Evolutionary conservation across 345 rosid species (phyloP).

Genomic region (Noccaea caerulescens): DNA sequence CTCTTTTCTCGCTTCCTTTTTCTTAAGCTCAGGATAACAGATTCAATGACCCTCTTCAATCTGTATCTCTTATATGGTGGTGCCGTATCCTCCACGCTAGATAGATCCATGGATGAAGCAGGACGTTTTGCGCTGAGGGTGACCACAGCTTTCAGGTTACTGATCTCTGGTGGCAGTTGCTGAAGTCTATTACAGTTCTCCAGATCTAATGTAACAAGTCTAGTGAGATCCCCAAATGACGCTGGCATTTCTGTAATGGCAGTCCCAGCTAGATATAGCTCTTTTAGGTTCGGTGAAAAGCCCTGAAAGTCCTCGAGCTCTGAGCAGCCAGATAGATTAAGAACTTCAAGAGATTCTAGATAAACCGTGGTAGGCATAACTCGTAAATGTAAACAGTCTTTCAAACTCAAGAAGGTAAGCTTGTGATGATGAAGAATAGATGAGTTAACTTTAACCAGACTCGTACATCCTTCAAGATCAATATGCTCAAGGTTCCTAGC

Average conservation of each 20-base stretch:
- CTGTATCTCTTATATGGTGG: slow-evolving; percentile 21
- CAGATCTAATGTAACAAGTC: slow-evolving; percentile 34
- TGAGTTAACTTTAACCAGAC: slow-evolving; percentile 18
- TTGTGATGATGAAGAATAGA: slow-evolving; percentile 28
- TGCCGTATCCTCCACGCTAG: slow-evolving; percentile 1
- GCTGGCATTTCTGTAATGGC: slow-evolving; percentile 5
- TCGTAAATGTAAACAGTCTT: slow-evolving; percentile 16
- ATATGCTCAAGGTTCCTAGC: slow-evolving; percentile 24
- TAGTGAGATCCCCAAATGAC: background rate
- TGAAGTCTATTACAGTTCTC: slow-evolving; percentile 29
- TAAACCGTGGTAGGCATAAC: slow-evolving; percentile 21
- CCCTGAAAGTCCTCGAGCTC: slow-evolving; percentile 13
- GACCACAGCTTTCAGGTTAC: background rate
- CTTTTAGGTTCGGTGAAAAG: slow-evolving; percentile 22
- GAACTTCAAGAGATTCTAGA: slow-evolving; percentile 24
- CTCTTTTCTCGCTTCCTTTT: slow-evolving; percentile 16
- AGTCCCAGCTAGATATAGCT: slow-evolving; percentile 27
- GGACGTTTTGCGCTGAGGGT: background rate
- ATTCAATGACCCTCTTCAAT: slow-evolving; percentile 9
- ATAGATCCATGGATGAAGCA: background rate
- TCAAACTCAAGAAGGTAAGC: slow-evolving; percentile 34
- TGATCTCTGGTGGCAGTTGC: background rate
- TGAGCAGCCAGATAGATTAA: slow-evolving; percentile 40
- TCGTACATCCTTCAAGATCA: slow-evolving; percentile 42
- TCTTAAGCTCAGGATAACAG: slow-evolving; percentile 10